phyloP scores from a whole-genome alignment of 1,284 basidiomycete species.

The Vanrija sp. region DNA sequence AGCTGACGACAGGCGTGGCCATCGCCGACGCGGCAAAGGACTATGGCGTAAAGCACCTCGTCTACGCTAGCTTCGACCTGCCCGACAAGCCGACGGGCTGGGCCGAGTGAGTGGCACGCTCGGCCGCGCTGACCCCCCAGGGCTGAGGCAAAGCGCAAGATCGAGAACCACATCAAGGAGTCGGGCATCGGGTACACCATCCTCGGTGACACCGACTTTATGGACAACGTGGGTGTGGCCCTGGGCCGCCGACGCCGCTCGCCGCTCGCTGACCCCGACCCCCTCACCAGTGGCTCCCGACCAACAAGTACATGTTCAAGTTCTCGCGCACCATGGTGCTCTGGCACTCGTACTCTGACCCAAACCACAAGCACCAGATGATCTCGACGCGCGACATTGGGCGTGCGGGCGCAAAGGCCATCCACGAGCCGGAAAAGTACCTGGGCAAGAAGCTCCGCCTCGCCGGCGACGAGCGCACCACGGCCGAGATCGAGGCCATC shows the following conservation, averaged over 20 bases:
- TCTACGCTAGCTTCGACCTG: constrained; percentile 36
- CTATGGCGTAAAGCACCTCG: constrained; percentile 49
- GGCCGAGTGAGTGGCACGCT: constrained; percentile 10
- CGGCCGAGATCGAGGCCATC: constrained; percentile 16
- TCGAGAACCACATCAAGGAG: constrained; percentile 23
- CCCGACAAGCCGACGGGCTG: constrained; percentile 14
- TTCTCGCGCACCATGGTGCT: constrained; percentile 26
- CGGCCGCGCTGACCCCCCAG: constrained; percentile 3
- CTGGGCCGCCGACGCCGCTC: background rate
- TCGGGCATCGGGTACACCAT: constrained; percentile 6
- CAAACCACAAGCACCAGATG: constrained; percentile 15
- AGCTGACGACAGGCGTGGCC: constrained; percentile 34
- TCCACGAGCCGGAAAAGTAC: constrained; percentile 12
- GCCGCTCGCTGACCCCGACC: background rate
- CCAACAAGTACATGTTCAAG: constrained; percentile 15
- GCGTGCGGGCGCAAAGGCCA: constrained; percentile 20
- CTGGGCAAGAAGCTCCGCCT: constrained; percentile 11
- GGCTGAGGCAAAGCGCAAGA: constrained; percentile 26
- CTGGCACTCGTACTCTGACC: constrained; percentile 19
- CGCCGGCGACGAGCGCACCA: constrained; percentile 24
- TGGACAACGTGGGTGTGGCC: constrained; percentile 9
- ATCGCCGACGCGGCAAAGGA: constrained; percentile 47
- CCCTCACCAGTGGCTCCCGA: constrained; percentile 12
- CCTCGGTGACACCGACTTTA: constrained; percentile 15
- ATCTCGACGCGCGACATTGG: constrained; percentile 24